Evolutionary conservation across 805 yeast genomes (phyloP).

Genomic region (Nakazawaea anatomiae): DNA sequence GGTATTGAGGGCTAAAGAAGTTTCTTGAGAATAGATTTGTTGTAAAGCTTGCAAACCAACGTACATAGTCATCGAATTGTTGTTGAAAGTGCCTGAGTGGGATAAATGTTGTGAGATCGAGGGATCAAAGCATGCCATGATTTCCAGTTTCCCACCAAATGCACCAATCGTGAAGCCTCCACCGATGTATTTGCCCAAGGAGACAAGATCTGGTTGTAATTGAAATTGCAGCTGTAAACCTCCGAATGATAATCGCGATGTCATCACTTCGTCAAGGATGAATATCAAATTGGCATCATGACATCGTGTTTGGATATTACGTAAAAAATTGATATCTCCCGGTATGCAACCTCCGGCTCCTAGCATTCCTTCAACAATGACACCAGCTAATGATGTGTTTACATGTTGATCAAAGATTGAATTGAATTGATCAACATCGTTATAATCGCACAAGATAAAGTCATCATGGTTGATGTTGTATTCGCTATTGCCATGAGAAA

Average conservation of each 20-base stretch:
- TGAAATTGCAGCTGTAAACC: constrained; percentile 10
- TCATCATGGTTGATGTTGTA: constrained; percentile 5
- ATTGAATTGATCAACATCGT: constrained; percentile 6
- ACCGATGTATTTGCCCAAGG: constrained; percentile 14
- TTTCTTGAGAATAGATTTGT: constrained; percentile 5
- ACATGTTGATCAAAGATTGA: background rate
- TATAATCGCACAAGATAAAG: constrained; percentile 8
- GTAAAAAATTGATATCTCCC: constrained; percentile 6
- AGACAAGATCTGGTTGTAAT: constrained; percentile 10
- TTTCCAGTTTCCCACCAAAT: constrained; percentile 12
- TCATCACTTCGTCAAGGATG: constrained; percentile 15
- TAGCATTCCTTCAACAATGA: constrained; percentile 13
- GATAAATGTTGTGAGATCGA: background rate
- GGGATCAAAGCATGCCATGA: constrained; percentile 12
- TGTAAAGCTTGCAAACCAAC: constrained; percentile 11
- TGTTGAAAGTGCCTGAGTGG: constrained; percentile 15
- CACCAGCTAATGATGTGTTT: constrained; percentile 9
- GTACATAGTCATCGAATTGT: constrained; percentile 13
- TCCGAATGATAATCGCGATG: constrained; percentile 12
- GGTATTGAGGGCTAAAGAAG: background rate
- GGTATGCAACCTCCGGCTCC: constrained; percentile 14
- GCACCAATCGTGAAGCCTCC: constrained; percentile 14
- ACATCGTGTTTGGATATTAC: constrained; percentile 10
- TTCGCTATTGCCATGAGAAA: constrained; percentile 5
- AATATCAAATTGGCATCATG: constrained; percentile 6